These are phyloP conservation scores for Nicotiana knightiana DNA, from an alignment of 257 asterid species.

Conservation along the genomic window DNA sequence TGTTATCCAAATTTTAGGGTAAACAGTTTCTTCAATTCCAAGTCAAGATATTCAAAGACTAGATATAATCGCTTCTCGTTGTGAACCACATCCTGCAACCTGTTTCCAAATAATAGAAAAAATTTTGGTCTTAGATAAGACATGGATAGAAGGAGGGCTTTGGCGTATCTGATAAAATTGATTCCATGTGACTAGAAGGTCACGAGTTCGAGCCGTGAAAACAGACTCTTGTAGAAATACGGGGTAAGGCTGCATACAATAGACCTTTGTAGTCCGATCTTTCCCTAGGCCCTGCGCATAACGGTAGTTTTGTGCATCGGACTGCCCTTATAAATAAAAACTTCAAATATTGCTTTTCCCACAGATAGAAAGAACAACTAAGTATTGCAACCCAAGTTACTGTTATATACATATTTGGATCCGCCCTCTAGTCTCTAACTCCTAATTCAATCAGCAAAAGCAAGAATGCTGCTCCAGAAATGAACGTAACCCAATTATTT, in stretches of 20 bases:
- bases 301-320: no score
- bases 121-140: no score
- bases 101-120: constrained; percentile 14
- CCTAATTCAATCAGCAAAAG: not conserved
- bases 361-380: not conserved
- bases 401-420: not conserved
- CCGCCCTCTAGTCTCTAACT: not conserved
- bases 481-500: not conserved
- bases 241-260: no score
- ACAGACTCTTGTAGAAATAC: no score
- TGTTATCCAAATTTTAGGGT: no score
- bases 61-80: constrained; percentile 85
- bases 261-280: no score
- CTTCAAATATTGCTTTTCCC: not conserved
- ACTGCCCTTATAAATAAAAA: not conserved
- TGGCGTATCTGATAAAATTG: no score
- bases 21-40: constrained; percentile 78
- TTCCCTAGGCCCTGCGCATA: no score
- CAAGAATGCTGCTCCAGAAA: not conserved
- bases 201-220: no score
- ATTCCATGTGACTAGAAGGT: no score
- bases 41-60: constrained; percentile 93
- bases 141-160: no score
- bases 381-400: not conserved
- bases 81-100: constrained; percentile 98